A percentile compares a stretch with the other conserved stretches of the same genome.
Conservation (phyloP, 768 basidiomycete species). For the Rubroboletus pulcherrimus region DNA sequence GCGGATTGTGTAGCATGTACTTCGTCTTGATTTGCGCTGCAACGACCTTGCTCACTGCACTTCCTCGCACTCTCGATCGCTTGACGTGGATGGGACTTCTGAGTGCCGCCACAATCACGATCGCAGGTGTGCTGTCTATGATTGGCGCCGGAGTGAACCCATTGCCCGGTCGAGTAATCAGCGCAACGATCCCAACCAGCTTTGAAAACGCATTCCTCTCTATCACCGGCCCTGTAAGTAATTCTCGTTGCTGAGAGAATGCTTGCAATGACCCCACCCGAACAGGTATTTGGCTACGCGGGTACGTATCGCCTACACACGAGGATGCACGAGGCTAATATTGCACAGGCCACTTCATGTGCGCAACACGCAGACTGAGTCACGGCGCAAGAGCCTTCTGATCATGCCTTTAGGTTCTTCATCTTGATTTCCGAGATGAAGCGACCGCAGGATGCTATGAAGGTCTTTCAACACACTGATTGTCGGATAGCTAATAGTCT, state of each 20-base stretch:
- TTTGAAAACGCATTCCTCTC: slow-evolving; percentile 35
- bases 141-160: slow-evolving; percentile 47
- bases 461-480: slow-evolving; percentile 35
- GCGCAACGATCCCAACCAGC: slow-evolving; percentile 34
- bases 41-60: slow-evolving; percentile 2
- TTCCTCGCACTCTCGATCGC: slow-evolving; percentile 24
- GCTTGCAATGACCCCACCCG: background rate
- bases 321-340: background rate
- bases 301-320: slow-evolving; percentile 2
- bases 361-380: slow-evolving; percentile 1
- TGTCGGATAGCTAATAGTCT: background rate
- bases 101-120: slow-evolving; percentile 39
- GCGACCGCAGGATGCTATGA: slow-evolving; percentile 51
- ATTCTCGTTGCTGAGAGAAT: background rate
- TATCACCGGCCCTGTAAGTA: slow-evolving; percentile 3
- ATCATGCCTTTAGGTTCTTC: slow-evolving; percentile 44
- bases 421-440: slow-evolving; percentile 57
- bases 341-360: slow-evolving; percentile 50
- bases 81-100: slow-evolving; percentile 42
- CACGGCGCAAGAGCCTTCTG: background rate
- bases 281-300: slow-evolving; percentile 3
- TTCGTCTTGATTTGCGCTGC: slow-evolving; percentile 45
- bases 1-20: slow-evolving; percentile 44
- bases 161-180: slow-evolving; percentile 28
- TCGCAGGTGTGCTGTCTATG: slow-evolving; percentile 50